Percentiles rank a stretch among this genome's conserved stretches.
These are phyloP conservation scores for Xylaria longipes DNA, from an alignment of 495 filamentous ascomycete genomes.

Conservation along the genomic window DNA sequence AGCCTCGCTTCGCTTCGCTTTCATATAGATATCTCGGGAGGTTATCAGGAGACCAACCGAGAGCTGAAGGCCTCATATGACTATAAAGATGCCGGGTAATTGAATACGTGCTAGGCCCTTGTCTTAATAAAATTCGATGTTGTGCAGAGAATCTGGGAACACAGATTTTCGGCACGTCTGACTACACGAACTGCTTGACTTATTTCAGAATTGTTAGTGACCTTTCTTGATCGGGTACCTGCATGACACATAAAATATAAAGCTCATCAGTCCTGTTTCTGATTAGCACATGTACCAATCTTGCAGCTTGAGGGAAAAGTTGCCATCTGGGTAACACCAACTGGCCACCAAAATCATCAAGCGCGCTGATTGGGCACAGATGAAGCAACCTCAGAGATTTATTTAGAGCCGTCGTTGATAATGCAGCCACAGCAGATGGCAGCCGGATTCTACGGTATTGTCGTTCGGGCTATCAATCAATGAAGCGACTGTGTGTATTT, in stretches of 20 bases:
- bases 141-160: not conserved
- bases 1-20: no score
- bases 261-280: not conserved
- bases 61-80: no score
- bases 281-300: not conserved
- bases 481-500: not conserved
- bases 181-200: not conserved
- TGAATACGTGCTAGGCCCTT: not conserved
- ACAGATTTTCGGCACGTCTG: not conserved
- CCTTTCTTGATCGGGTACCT: not conserved
- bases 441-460: not conserved
- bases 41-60: no score
- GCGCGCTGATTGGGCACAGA: not conserved
- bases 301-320: not conserved
- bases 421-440: not conserved
- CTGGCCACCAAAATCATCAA: not conserved
- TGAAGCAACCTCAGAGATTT: not conserved
- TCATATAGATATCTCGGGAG: no score
- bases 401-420: not conserved
- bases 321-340: not conserved
- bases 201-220: not conserved
- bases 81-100: no score
- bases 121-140: not conserved
- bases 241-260: not conserved
- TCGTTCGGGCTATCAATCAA: not conserved